Base-by-base conservation (phyloP, 163 green algal species). In the Scenedesmus sp. region DNA sequence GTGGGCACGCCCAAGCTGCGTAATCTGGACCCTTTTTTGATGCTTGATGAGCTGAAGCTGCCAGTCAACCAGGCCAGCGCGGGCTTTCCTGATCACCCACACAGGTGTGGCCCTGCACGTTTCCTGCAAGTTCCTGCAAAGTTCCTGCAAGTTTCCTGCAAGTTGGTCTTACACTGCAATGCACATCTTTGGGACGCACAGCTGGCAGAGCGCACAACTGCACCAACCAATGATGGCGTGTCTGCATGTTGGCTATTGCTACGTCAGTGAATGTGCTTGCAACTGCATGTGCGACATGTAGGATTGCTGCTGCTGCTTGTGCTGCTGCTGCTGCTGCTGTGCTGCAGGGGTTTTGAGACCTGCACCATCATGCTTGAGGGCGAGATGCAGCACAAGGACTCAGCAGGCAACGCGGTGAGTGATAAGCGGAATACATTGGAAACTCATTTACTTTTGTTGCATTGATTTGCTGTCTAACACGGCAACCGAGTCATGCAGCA, bases 361-460 rank as follows among this genome's bases (percentile, higher is more conserved):
- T 98, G 96, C 95, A 96, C 89, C 93, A 99, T 99, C 94, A 98
- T 99, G 97, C 93, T 99, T 15, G 92, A 88, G 74, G 97, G 97
- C 59, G 93, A 96, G 55, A 98, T 99, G 94, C 96, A 98, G 93
- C 97, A 99, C 91, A 70, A 92, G 0, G 97, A 99, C 92, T 96
- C 90, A 12, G 87, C 92, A 60, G 97, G 97, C 86, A 99, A 99
- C 93, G 89, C 97, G 62, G 96, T 96, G 67, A 82, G 91, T 26
- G 7, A 12, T 7, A 60, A 6, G 15, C 16, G 8, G n/a, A 85
- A 55, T 3, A 34, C 1, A 76, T n/a, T 76, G 2, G 2, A n/a
- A 76, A 3, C 20, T 5, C 12, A n/a, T 64, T 2, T 87, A 46
- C 34, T 46, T 16, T 91, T 73, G 52, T 59, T 88, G 20, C 84